phyloP scores from a whole-genome alignment of 768 basidiomycete genomes.

The Mycena sanguinolenta region DNA sequence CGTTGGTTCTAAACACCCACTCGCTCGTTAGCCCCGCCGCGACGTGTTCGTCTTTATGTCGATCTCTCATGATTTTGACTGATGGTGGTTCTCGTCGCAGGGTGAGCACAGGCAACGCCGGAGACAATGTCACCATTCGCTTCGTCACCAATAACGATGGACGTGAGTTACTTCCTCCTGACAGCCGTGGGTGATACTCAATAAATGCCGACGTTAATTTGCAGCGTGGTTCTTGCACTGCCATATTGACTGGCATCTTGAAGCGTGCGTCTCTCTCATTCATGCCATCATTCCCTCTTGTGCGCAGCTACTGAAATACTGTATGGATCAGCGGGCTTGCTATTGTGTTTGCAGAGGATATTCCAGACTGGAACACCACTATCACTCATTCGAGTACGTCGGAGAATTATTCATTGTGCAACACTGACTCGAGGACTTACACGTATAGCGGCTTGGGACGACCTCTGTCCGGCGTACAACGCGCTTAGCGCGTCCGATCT shows the following conservation, averaged over 20 bases:
- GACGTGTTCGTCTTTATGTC: slow-evolving; percentile 10
- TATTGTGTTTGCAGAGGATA: slow-evolving; percentile 31
- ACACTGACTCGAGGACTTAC: background rate
- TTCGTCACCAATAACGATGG: slow-evolving; percentile 76
- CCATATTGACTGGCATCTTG: slow-evolving; percentile 64
- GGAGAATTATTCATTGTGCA: background rate
- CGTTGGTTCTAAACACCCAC: slow-evolving; percentile 2
- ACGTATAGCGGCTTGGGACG: slow-evolving; percentile 46
- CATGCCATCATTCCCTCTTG: slow-evolving; percentile 27
- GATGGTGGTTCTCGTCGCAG: slow-evolving; percentile 1
- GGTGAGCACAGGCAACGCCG: slow-evolving; percentile 35
- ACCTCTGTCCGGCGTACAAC: slow-evolving; percentile 51
- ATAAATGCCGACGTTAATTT: slow-evolving; percentile 47
- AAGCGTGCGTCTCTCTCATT: slow-evolving; percentile 47
- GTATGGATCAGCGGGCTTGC: slow-evolving; percentile 43
- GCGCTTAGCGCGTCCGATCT: slow-evolving; percentile 11
- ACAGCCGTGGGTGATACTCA: background rate
- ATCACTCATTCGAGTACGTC: slow-evolving; percentile 23
- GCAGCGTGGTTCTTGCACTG: slow-evolving; percentile 38
- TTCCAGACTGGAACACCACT: slow-evolving; percentile 50
- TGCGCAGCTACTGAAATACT: slow-evolving; percentile 16
- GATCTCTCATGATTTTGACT: background rate
- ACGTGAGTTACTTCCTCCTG: slow-evolving; percentile 53
- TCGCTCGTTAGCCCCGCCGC: slow-evolving; percentile 9
- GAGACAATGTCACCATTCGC: slow-evolving; percentile 63